These are phyloP conservation scores for Pseudoperonospora humuli DNA, from an alignment of 352 stramenopile genomes.

Conservation along the genomic window DNA sequence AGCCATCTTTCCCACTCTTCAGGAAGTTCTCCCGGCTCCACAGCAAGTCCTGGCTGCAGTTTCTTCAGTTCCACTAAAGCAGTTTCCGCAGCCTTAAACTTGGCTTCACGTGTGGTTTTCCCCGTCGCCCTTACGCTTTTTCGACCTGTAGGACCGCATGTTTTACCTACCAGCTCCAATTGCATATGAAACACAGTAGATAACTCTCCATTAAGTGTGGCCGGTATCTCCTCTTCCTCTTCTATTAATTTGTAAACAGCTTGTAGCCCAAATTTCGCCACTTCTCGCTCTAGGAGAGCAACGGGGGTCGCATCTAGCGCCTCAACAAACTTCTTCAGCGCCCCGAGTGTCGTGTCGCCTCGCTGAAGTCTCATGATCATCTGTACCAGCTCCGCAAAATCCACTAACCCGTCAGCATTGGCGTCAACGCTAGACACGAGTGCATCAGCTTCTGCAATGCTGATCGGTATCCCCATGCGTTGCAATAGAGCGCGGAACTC, in stretches of 20 bases:
- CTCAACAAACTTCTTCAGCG: too few relatives aligned
- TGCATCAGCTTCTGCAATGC: constrained; percentile 35
- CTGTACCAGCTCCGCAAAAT: constrained; percentile 49
- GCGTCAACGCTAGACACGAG: constrained; percentile 49
- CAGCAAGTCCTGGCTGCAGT: constrained; percentile 53
- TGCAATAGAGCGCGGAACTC: constrained; percentile 56
- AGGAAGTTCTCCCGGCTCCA: constrained; percentile 41
- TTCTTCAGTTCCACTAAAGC: constrained; percentile 46
- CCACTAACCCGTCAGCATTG: constrained; percentile 50
- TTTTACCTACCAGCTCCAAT: constrained; percentile 40
- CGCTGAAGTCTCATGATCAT: constrained; percentile 51
- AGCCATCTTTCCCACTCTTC: constrained; percentile 53
- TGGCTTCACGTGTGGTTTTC: constrained; percentile 58
- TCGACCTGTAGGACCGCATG: constrained; percentile 28
- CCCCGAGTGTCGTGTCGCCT: too few relatives aligned
- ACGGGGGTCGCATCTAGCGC: constrained; percentile 55
- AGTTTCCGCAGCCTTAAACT: constrained; percentile 57
- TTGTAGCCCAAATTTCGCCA: constrained; percentile 45
- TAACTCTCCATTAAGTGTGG: background rate
- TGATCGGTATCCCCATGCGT: constrained; percentile 40
- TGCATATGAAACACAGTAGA: constrained; percentile 31
- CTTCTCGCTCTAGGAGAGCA: constrained; percentile 43
- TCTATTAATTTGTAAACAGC: constrained; percentile 47
- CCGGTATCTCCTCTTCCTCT: constrained; percentile 21
- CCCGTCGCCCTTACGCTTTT: constrained; percentile 36